Evolutionary conservation across 306 rosid species (phyloP), one percentile per base, ranked within the genome.

Genomic region (Dalbergia cochinchinensis): DNA sequence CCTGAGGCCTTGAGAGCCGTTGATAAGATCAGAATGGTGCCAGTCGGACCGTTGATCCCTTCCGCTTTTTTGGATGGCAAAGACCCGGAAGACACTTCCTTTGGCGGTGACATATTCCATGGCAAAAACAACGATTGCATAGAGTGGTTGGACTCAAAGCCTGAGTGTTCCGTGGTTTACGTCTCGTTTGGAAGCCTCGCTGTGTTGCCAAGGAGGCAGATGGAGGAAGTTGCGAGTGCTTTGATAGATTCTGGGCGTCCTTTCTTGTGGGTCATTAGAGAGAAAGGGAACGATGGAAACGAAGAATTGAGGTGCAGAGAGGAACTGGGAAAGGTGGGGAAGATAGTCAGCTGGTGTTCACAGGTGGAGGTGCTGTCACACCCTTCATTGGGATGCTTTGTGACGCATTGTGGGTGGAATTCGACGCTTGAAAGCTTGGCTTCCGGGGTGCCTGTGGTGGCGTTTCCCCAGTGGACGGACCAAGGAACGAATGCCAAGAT

Each of bases 321-420:
- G 65, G 86, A 88, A 39, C 0, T 88, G 44, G 87, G 83, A 61
- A 9, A 34, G 39, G 12, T 11, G 18, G 94, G 97, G 35, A 80
- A 84, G 65, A 59, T 90, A 55, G 90, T 90, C 7, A 7, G 60
- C 16, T 90, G 97, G 97, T 85, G 89, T 60, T 70, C 80, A 0
- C 97, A 92, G 13, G 64, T 87, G 69, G 94, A 88, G 66, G 90
- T 92, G 10, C 48, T 92, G 13, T 81, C 89, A 0, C 89, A 84
- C 65, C 34, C 58, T 31, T 86, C 90, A 0, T 14, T 84, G 54
- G 89, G 91, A 8, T 91, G 92, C 62, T 91, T 87, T 50, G 37
- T 89, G 58, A 84, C 81, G 0, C 93, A 91, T 3, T 84, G 88
- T 9, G 96, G 96, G 15, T 91, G 93, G 96, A 89, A 91, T 61